Evolutionary conservation across 1,139 yeast genomes (phyloP).

Genomic region (Debaryomyces coudertii): DNA sequence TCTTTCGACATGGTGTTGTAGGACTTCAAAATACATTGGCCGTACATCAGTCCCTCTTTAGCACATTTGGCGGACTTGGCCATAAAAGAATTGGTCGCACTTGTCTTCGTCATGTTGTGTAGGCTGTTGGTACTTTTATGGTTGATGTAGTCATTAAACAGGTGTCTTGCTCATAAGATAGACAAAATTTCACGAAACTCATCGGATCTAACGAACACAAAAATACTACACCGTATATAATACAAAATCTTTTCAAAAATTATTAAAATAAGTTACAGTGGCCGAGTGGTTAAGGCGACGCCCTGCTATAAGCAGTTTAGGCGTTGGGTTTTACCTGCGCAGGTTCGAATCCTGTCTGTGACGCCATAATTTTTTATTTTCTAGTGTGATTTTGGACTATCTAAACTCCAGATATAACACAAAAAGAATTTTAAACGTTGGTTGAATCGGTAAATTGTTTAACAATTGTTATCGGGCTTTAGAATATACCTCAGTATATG

Average conservation of each 20-base stretch:
- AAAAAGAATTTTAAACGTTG: conserved; percentile 4
- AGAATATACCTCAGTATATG: background rate
- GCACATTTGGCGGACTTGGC: conserved; percentile 43
- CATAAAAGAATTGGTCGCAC: conserved; percentile 46
- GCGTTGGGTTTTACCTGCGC: conserved; percentile 78
- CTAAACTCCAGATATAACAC: conserved; percentile 8
- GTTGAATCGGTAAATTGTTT: conserved; percentile 2
- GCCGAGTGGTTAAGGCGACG: conserved; percentile 61
- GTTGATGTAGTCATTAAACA: too few species aligned
- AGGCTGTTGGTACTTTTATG: background rate
- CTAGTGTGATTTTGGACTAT: background rate
- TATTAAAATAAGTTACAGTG: conserved; percentile 37
- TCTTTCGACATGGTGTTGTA: conserved; percentile 60
- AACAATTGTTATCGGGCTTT: conserved; percentile 3
- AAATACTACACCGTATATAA: background rate
- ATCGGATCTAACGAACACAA: too few species aligned
- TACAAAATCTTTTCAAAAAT: background rate
- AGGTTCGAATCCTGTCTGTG: conserved; percentile 81
- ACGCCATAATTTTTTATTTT: conserved; percentile 46
- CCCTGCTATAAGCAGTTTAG: conserved; percentile 55
- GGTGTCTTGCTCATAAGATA: too few species aligned
- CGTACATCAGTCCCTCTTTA: conserved; percentile 54
- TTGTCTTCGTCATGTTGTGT: conserved; percentile 23
- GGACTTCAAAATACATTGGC: conserved; percentile 60
- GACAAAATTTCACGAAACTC: too few species aligned